Conservation (phyloP, 768 basidiomycete genomes). For the Tricholoma matsutake region DNA sequence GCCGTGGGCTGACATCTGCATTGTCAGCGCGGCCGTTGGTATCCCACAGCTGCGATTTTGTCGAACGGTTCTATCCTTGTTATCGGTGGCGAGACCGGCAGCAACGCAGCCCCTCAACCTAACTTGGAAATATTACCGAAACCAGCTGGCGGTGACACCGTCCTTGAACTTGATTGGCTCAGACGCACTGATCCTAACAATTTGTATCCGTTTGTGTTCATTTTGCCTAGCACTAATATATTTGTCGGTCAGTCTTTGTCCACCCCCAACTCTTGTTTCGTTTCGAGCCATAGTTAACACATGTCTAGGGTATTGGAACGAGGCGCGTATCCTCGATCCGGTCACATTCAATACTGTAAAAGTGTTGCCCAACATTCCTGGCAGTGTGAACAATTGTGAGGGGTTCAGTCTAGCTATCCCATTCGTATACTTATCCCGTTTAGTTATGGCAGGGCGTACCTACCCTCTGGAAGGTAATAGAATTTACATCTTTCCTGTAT, state of each 20-base stretch:
- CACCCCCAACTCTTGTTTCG: neutral
- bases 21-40: constrained; percentile 63
- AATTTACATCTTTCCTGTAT: neutral
- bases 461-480: constrained; percentile 65
- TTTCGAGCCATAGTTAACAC: neutral
- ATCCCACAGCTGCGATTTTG: constrained; percentile 63
- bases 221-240: constrained; percentile 66
- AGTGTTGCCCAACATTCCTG: constrained; percentile 70
- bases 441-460: constrained; percentile 67
- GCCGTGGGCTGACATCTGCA: neutral
- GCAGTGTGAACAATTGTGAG: constrained; percentile 63
- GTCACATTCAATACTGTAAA: constrained; percentile 58
- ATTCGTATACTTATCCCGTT: neutral
- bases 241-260: constrained; percentile 57
- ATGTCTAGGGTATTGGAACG: constrained; percentile 67
- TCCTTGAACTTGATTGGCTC: constrained; percentile 62
- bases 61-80: constrained; percentile 73
- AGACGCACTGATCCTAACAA: constrained; percentile 75
- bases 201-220: constrained; percentile 72
- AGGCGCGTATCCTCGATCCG: constrained; percentile 73
- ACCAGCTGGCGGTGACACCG: constrained; percentile 60
- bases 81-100: constrained; percentile 72
- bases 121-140: constrained; percentile 71
- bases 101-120: constrained; percentile 63
- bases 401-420: neutral